Percentiles rank a stretch among this genome's conserved stretches.
Evolutionary conservation across 768 basidiomycete genomes (phyloP).

Genomic region (Lactarius evosmus): DNA sequence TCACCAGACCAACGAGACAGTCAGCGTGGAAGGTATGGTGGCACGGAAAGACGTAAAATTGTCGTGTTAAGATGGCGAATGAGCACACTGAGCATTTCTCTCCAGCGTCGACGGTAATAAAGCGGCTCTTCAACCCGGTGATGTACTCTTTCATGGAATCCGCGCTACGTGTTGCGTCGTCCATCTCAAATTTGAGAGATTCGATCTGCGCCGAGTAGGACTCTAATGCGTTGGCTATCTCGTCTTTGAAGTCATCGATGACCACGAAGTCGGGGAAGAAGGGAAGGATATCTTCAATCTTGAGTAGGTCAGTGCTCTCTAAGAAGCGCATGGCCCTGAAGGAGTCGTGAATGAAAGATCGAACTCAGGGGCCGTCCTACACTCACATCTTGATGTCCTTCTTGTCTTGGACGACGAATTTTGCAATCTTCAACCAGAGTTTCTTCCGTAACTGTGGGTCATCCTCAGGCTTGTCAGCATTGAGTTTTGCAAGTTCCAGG

Average conservation of each 20-base stretch:
- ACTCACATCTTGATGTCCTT: slow-evolving; percentile 97
- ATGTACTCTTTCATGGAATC: slow-evolving; percentile 95
- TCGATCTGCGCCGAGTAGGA: slow-evolving; percentile 93
- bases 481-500: slow-evolving; percentile 89
- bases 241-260: slow-evolving; percentile 99
- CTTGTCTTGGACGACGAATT: slow-evolving; percentile 96
- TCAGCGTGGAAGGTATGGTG: slow-evolving; percentile 98
- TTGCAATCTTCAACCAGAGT: slow-evolving; percentile 98
- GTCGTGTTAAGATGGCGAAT: slow-evolving; percentile 72
- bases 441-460: slow-evolving; percentile 86
- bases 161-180: slow-evolving; percentile 87
- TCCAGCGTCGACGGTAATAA: slow-evolving; percentile 84
- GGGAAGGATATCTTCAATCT: slow-evolving; percentile 97
- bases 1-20: slow-evolving; percentile 89
- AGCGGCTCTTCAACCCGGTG: slow-evolving; percentile 75
- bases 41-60: slow-evolving; percentile 99
- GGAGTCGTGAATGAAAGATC: slow-evolving; percentile 11
- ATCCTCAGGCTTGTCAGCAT: slow-evolving; percentile 93
- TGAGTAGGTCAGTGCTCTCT: slow-evolving; percentile 89
- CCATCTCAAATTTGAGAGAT: slow-evolving; percentile 88
- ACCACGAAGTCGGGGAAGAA: slow-evolving; percentile 99
- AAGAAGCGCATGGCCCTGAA: slow-evolving; percentile 93
- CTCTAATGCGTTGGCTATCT: slow-evolving; percentile 94
- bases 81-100: slow-evolving; percentile 86
- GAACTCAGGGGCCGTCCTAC: not conserved